A percentile compares a stretch with the other conserved stretches of the same genome.
These are phyloP conservation scores for Brasenia schreberi DNA, from an alignment of 164 flowering plant species.

Conservation along the genomic window DNA sequence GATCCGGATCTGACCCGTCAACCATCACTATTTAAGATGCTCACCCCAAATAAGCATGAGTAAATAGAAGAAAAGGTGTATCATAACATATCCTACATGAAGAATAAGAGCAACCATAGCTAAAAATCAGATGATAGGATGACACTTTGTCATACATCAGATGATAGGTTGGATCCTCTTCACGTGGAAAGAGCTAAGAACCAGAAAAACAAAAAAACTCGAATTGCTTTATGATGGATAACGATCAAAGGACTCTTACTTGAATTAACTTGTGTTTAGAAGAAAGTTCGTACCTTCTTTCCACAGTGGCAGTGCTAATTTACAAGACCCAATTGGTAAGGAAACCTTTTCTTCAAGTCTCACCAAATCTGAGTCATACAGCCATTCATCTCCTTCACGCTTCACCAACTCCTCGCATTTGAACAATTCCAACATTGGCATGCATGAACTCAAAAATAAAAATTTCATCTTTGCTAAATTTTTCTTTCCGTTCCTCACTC, in stretches of 20 bases:
- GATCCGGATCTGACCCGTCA: not conserved
- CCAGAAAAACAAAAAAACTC: no score
- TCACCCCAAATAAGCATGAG: no score
- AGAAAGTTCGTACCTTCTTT: slow-evolving; percentile 37
- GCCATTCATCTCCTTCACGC: slow-evolving; percentile 81
- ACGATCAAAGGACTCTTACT: no score
- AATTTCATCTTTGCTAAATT: slow-evolving; percentile 41
- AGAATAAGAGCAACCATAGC: not conserved
- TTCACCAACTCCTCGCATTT: slow-evolving; percentile 59
- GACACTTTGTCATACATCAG: not conserved
- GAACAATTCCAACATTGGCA: slow-evolving; percentile 88
- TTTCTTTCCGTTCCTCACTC: slow-evolving; percentile 48
- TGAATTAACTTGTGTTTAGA: no score
- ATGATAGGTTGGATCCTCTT: not conserved
- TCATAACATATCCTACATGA: not conserved
- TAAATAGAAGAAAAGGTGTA: no score
- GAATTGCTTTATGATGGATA: no score
- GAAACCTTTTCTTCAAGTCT: slow-evolving; percentile 52
- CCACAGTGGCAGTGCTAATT: slow-evolving; percentile 79
- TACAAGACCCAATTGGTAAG: slow-evolving; percentile 80
- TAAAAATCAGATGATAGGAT: not conserved
- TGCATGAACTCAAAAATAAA: slow-evolving; percentile 35
- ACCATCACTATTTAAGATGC: not conserved
- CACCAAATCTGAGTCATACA: slow-evolving; percentile 28
- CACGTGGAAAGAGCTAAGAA: not conserved